Percentiles rank a stretch among this genome's conserved stretches.
These are phyloP conservation scores for Salix caprea DNA, from an alignment of 345 rosid species.

Conservation along the genomic window DNA sequence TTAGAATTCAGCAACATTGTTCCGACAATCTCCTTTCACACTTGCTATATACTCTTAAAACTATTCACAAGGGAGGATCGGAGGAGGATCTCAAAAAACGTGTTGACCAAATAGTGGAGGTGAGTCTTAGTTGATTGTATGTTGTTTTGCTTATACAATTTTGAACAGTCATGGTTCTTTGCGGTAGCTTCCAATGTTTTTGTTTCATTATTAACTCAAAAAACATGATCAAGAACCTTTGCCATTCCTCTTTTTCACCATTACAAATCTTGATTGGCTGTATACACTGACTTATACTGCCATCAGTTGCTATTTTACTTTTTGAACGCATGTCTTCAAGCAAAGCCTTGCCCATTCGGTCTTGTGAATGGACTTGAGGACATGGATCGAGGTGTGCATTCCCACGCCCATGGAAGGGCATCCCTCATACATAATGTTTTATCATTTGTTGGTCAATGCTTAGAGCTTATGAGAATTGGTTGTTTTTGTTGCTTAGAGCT, in stretches of 20 bases:
- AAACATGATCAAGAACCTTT: not conserved
- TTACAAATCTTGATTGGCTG: no score
- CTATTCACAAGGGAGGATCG: slow-evolving; percentile 52
- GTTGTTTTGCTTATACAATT: not conserved
- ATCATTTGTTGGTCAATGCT: not conserved
- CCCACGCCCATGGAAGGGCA: not conserved
- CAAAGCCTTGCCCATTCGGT: not conserved
- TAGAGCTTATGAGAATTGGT: not conserved
- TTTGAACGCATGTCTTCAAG: not conserved
- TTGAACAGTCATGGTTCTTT: not conserved
- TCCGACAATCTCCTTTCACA: slow-evolving; percentile 53
- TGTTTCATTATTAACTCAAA: not conserved
- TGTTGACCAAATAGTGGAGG: slow-evolving; percentile 57
- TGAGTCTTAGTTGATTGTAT: slow-evolving; percentile 12
- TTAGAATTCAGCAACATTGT: slow-evolving; percentile 48
- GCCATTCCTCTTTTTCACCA: not conserved
- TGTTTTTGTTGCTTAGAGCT: not conserved
- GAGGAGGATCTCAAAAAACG: slow-evolving; percentile 45
- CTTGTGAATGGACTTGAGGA: not conserved
- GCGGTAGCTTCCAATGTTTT: not conserved
- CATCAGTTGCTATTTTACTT: not conserved
- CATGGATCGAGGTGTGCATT: not conserved
- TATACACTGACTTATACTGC: not conserved
- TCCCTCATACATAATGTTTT: not conserved
- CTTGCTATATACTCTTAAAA: slow-evolving; percentile 52